These are phyloP conservation scores for Lagenidium giganteum DNA, from an alignment of 352 stramenopile species.

Conservation along the genomic window DNA sequence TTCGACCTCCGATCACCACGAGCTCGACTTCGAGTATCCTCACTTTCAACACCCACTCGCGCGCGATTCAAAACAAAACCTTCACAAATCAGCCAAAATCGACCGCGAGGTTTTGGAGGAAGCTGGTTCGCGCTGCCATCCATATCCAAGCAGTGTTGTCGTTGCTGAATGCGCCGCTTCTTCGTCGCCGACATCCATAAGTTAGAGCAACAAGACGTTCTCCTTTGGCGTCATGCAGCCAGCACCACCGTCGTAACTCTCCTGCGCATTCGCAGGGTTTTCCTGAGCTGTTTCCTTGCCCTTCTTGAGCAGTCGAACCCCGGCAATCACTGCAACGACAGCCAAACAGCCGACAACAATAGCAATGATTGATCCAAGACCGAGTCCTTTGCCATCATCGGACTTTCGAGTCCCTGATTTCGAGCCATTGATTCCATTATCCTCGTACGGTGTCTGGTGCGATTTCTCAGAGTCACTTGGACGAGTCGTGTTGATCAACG, in stretches of 20 bases:
- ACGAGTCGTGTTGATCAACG: no score
- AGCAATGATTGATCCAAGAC: constrained; percentile 35
- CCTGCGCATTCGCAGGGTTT: constrained; percentile 31
- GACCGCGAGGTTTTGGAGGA: no score
- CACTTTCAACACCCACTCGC: no score
- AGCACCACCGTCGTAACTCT: constrained; percentile 42
- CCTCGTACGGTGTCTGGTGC: constrained; percentile 30
- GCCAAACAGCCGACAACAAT: constrained; percentile 71
- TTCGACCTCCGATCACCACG: no score
- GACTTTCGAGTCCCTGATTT: not conserved
- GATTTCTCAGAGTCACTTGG: no score
- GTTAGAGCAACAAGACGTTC: constrained; percentile 78
- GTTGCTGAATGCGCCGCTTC: no score
- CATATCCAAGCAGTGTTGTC: no score
- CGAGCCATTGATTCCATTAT: not conserved
- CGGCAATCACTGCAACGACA: constrained; percentile 61
- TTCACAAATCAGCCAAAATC: no score
- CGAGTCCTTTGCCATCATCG: constrained; percentile 14
- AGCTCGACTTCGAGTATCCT: no score
- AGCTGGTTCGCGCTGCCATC: no score
- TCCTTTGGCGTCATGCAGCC: constrained; percentile 78
- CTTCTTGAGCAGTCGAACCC: constrained; percentile 59
- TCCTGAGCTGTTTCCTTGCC: constrained; percentile 45
- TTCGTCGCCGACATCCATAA: constrained; percentile 32
- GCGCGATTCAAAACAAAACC: no score